Evolutionary conservation across 192 early-diverging fungal genomes (phyloP).

Genomic region (Gigaspora rosea): DNA sequence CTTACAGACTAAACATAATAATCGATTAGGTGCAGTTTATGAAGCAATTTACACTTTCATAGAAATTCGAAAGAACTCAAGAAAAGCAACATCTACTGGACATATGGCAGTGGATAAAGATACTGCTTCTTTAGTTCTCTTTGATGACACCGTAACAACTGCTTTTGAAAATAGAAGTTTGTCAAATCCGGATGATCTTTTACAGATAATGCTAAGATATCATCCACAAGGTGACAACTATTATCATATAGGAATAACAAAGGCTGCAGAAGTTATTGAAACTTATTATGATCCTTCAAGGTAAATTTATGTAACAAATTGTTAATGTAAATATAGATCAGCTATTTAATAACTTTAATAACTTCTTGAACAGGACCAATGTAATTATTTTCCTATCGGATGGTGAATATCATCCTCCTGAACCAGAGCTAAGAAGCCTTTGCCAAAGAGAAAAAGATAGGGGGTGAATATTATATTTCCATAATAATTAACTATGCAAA

Average conservation of each 20-base stretch:
- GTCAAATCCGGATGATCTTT: background rate
- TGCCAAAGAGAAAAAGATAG: slow-evolving; percentile 3
- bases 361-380: background rate
- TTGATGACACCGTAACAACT: background rate
- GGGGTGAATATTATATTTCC: background rate
- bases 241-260: slow-evolving; percentile 12
- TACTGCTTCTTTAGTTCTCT: slow-evolving; percentile 29
- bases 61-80: slow-evolving; percentile 10
- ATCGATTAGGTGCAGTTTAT: slow-evolving; percentile 35
- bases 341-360: background rate
- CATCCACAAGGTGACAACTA: background rate
- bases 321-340: background rate
- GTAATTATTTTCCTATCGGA: slow-evolving; percentile 29
- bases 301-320: background rate
- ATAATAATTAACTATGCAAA: background rate
- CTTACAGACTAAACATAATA: background rate
- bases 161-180: slow-evolving; percentile 26
- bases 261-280: slow-evolving; percentile 17
- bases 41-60: slow-evolving; percentile 25
- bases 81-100: background rate
- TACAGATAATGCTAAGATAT: slow-evolving; percentile 25
- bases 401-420: slow-evolving; percentile 13
- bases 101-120: slow-evolving; percentile 9
- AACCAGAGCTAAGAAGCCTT: slow-evolving; percentile 6
- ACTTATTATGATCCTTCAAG: slow-evolving; percentile 17